These are phyloP conservation scores for Thraustotheca clavata DNA, from an alignment of 352 stramenopile genomes.

Conservation along the genomic window DNA sequence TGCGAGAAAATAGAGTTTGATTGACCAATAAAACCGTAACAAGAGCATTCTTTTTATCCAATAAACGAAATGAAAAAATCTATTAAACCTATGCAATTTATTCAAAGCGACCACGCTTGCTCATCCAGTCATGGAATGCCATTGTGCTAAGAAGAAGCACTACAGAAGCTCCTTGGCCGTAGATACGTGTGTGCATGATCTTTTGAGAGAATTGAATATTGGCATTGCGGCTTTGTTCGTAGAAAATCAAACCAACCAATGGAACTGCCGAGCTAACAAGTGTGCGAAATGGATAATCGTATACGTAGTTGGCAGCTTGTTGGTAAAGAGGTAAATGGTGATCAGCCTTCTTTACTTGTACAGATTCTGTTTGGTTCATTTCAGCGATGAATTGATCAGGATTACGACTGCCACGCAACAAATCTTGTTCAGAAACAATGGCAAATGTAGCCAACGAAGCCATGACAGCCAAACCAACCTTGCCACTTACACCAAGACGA, in stretches of 20 bases:
- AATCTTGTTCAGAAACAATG: conserved; percentile 48
- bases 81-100: too few species aligned
- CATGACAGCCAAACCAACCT: conserved; percentile 59
- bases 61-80: too few species aligned
- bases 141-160: conserved; percentile 67
- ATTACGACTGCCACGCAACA: conserved; percentile 58
- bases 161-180: conserved; percentile 61
- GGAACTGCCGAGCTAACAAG: conserved; percentile 44
- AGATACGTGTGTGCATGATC: conserved; percentile 84
- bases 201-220: conserved; percentile 64
- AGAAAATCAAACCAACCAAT: conserved; percentile 63
- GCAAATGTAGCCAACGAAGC: conserved; percentile 56
- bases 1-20: too few species aligned
- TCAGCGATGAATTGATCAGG: conserved; percentile 59
- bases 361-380: conserved; percentile 35
- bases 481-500: conserved; percentile 57
- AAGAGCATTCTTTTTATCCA: too few species aligned
- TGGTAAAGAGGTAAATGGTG: conserved; percentile 52
- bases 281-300: conserved; percentile 69
- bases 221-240: conserved; percentile 59
- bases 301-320: conserved; percentile 58
- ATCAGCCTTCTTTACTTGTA: conserved; percentile 26
- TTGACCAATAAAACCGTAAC: too few species aligned
- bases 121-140: conserved; percentile 82
- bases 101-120: conserved; percentile 53